These are phyloP conservation scores for Blastobotrys ciferrii DNA, from an alignment of 1,139 yeast genomes.

Conservation along the genomic window DNA sequence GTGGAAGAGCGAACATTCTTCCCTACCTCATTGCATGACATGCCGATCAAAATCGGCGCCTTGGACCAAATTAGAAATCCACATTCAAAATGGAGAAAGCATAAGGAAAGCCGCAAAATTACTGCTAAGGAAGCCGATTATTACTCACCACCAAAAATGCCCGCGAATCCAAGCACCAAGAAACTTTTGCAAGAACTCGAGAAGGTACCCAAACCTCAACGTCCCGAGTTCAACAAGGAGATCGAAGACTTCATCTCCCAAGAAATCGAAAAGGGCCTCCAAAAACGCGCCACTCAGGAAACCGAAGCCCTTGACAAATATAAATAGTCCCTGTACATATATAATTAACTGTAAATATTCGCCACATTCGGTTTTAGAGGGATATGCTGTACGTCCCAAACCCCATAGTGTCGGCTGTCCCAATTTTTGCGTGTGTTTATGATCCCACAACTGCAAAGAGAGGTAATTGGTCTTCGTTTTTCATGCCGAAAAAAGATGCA, in stretches of 20 bases:
- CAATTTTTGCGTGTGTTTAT: no score
- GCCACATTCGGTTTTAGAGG: no score
- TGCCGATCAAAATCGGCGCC: constrained; percentile 70
- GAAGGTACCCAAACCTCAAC: constrained; percentile 46
- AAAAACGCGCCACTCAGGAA: constrained; percentile 31
- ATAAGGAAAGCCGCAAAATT: constrained; percentile 48
- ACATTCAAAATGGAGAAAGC: constrained; percentile 48
- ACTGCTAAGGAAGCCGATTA: constrained; percentile 61
- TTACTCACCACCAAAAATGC: constrained; percentile 72
- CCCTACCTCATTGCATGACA: constrained; percentile 62
- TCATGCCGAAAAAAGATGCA: no score
- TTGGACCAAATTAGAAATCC: constrained; percentile 73
- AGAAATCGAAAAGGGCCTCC: constrained; percentile 45
- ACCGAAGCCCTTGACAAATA: constrained; percentile 33
- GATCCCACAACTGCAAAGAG: no score
- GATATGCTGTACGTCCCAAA: no score
- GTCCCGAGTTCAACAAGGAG: constrained; percentile 59
- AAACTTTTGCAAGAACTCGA: constrained; percentile 54
- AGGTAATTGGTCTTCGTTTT: no score
- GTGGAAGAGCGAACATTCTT: constrained; percentile 75
- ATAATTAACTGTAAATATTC: constrained; percentile 4
- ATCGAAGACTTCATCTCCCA: constrained; percentile 66
- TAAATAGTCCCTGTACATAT: constrained; percentile 21
- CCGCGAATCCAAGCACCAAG: constrained; percentile 42
- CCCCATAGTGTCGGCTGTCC: no score